Evolutionary conservation across 768 basidiomycete species (phyloP).

Genomic region (Cystofilobasidium macerans): DNA sequence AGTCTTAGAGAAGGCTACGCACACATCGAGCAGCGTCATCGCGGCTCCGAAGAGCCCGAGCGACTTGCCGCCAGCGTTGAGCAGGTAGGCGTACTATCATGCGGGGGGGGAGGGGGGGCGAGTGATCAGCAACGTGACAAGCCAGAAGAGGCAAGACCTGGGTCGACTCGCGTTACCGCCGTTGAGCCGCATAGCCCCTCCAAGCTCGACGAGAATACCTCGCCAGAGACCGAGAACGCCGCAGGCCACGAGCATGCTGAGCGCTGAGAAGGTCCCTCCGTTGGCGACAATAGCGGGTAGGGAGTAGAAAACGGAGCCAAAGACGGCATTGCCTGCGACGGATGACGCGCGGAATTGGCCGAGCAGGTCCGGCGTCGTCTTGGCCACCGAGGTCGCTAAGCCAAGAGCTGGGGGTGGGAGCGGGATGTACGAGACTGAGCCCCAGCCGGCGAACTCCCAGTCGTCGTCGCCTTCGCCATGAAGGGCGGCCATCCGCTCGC

Average conservation of each 20-base stretch:
- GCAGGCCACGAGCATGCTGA: conserved; percentile 55
- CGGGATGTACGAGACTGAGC: conserved; percentile 39
- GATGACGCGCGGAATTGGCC: conserved; percentile 46
- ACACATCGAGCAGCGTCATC: conserved; percentile 58
- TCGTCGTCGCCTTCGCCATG: conserved; percentile 31
- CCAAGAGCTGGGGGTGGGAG: background rate
- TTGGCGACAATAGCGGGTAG: conserved; percentile 56
- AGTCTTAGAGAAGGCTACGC: background rate
- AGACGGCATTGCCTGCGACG: conserved; percentile 51
- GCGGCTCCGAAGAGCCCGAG: conserved; percentile 57
- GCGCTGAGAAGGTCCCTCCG: conserved; percentile 44
- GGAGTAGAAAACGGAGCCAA: conserved; percentile 52
- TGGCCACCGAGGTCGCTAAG: conserved; percentile 30
- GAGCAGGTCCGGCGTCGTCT: conserved; percentile 40
- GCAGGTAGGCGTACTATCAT: conserved; percentile 24
- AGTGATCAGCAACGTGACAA: background rate
- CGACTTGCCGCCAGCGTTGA: conserved; percentile 52
- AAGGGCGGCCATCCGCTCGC: background rate
- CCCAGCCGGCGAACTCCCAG: conserved; percentile 64
- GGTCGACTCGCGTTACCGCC: conserved; percentile 46
- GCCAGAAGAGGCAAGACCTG: background rate
- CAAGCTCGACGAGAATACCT: conserved; percentile 63
- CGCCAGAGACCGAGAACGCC: conserved; percentile 58
- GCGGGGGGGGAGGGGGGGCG: background rate
- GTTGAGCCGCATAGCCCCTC: conserved; percentile 55